Percentiles rank a stretch among this genome's conserved stretches.
These are phyloP conservation scores for Penicillium bovifimosum DNA, from an alignment of 495 filamentous ascomycete species.

Conservation along the genomic window DNA sequence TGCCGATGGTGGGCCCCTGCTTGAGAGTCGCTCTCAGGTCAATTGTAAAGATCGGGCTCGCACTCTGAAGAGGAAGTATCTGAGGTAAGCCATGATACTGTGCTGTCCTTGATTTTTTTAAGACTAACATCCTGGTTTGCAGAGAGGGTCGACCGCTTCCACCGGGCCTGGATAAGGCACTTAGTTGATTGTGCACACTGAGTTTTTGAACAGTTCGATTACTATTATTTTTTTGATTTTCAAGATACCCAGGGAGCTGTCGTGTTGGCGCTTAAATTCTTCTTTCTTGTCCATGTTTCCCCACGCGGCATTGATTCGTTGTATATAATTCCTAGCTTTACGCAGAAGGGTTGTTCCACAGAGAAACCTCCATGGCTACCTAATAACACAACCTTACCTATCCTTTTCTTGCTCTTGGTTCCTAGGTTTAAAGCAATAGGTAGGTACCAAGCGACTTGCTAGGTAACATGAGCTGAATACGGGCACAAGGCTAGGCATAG, in stretches of 20 bases:
- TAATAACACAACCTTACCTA: too few relatives aligned
- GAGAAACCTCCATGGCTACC: too few relatives aligned
- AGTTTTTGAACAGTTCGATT: not conserved
- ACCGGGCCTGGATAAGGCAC: not conserved
- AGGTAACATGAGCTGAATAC: too few relatives aligned
- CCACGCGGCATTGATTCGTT: too few relatives aligned
- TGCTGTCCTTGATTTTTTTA: not conserved
- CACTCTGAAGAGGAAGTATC: not conserved
- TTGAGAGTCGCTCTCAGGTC: not conserved
- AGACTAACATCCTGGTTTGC: not conserved
- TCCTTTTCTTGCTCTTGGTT: too few relatives aligned
- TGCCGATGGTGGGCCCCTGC: not conserved
- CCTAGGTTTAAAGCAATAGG: too few relatives aligned
- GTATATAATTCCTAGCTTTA: not conserved
- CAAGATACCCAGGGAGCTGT: not conserved
- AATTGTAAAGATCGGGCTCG: conserved; percentile 5
- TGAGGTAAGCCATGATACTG: conserved; percentile 2
- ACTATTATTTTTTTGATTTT: not conserved
- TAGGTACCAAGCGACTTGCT: too few relatives aligned
- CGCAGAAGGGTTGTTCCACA: not conserved
- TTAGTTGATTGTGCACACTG: not conserved
- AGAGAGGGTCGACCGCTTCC: conserved; percentile 1
- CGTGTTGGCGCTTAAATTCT: not conserved
- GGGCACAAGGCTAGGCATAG: too few relatives aligned
- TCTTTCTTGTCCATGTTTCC: not conserved